A percentile compares a stretch with the other conserved stretches of the same genome.
These are phyloP conservation scores for Lolium multiflorum DNA, from an alignment of 176 grass and related monocot genomes.

Conservation along the genomic window DNA sequence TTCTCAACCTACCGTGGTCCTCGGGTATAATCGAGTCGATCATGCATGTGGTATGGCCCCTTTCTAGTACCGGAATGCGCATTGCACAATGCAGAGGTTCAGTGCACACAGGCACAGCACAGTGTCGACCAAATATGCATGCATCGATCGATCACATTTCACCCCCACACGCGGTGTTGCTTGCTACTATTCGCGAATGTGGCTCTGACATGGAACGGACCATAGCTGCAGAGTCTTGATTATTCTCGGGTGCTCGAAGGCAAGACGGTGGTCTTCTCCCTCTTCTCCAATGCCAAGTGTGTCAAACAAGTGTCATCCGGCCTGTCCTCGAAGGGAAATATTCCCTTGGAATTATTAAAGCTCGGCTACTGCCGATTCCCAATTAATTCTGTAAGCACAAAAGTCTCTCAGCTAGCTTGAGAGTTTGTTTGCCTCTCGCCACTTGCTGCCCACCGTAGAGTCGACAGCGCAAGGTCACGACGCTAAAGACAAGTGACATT, in stretches of 20 bases:
- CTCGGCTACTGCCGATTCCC: neutral
- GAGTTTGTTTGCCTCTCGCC: neutral
- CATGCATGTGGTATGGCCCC: neutral
- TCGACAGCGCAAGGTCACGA: conserved; percentile 12
- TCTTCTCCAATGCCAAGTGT: neutral
- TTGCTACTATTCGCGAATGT: too few species aligned
- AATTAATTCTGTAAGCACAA: neutral
- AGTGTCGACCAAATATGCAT: too few species aligned
- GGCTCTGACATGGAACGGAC: too few species aligned
- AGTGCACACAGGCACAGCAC: neutral
- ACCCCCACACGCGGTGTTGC: too few species aligned
- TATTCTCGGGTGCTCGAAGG: too few species aligned
- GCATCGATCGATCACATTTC: too few species aligned
- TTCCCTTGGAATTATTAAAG: conserved; percentile 40
- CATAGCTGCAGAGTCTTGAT: too few species aligned
- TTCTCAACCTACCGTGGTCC: neutral
- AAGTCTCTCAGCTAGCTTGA: neutral
- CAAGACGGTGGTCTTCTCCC: too few species aligned
- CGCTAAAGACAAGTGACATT: neutral
- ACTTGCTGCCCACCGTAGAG: neutral
- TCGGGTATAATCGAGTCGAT: conserved; percentile 13
- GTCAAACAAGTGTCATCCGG: neutral
- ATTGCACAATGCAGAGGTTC: neutral
- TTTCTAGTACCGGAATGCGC: neutral
- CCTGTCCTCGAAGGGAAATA: neutral